These are phyloP conservation scores for Hypoxylon fuscum DNA, from an alignment of 495 filamentous ascomycete species.

Conservation along the genomic window DNA sequence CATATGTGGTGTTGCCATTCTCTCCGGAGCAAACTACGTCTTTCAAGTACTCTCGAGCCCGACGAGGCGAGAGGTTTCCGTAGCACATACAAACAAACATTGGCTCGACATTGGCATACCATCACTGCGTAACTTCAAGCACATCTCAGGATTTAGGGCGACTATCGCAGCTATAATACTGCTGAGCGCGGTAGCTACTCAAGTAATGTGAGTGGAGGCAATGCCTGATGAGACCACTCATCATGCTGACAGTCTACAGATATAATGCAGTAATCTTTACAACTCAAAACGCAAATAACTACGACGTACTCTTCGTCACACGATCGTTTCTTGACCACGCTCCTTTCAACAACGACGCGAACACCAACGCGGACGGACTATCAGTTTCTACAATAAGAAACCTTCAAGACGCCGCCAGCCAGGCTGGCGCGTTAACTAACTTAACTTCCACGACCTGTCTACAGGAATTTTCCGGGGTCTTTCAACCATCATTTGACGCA, in stretches of 20 bases:
- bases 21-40: conserved; percentile 57
- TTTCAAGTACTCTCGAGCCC: conserved; percentile 63
- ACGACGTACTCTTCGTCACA: conserved; percentile 50
- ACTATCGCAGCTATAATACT: conserved; percentile 51
- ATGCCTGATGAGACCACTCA: neutral
- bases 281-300: conserved; percentile 45
- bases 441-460: conserved; percentile 23
- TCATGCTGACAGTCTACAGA: conserved; percentile 40
- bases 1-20: conserved; percentile 46
- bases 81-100: conserved; percentile 53
- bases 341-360: conserved; percentile 47
- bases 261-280: conserved; percentile 59
- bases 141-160: conserved; percentile 50
- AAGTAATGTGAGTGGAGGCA: conserved; percentile 51
- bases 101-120: conserved; percentile 66
- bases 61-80: conserved; percentile 59
- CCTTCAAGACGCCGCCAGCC: conserved; percentile 45
- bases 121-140: conserved; percentile 57
- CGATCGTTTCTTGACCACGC: conserved; percentile 49
- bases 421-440: conserved; percentile 23
- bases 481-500: conserved; percentile 43
- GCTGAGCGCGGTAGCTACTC: conserved; percentile 47
- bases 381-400: conserved; percentile 45
- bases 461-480: conserved; percentile 37
- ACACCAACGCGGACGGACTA: conserved; percentile 44